phyloP scores from a whole-genome alignment of 179 eudicot species.

The Pouteria campechiana region DNA sequence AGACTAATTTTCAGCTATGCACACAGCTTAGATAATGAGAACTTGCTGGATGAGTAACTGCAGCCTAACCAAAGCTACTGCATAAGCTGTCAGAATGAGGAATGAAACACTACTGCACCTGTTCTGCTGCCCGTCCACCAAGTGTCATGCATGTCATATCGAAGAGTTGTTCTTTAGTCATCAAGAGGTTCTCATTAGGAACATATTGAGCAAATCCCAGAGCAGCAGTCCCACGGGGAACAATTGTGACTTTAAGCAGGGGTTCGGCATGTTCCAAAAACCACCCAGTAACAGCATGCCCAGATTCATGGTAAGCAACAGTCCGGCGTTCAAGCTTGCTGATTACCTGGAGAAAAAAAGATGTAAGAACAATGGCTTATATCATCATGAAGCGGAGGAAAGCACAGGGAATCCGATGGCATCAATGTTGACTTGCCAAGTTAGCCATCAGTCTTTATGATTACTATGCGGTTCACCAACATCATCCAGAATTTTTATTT shows the following conservation, averaged over 20 bases:
- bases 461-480: no score
- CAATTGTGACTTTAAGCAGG: conserved; percentile 75
- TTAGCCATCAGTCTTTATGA: no score
- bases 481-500: no score
- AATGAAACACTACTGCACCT: conserved; percentile 20
- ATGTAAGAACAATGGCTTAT: neutral
- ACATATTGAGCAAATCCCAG: conserved; percentile 82
- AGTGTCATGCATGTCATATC: conserved; percentile 85
- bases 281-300: conserved; percentile 94
- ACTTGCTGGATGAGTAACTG: neutral
- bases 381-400: neutral
- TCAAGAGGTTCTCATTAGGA: conserved; percentile 72
- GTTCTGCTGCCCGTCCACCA: conserved; percentile 84
- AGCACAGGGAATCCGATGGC: no score
- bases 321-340: conserved; percentile 72
- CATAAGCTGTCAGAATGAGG: neutral
- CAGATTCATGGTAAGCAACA: conserved; percentile 88
- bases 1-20: no score
- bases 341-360: conserved; percentile 40
- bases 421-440: no score
- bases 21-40: neutral
- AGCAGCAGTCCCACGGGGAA: conserved; percentile 96
- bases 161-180: conserved; percentile 80
- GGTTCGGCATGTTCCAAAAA: conserved; percentile 90
- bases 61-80: neutral